These are phyloP conservation scores for Halenospora varia DNA, from an alignment of 495 filamentous ascomycete species.

Conservation along the genomic window DNA sequence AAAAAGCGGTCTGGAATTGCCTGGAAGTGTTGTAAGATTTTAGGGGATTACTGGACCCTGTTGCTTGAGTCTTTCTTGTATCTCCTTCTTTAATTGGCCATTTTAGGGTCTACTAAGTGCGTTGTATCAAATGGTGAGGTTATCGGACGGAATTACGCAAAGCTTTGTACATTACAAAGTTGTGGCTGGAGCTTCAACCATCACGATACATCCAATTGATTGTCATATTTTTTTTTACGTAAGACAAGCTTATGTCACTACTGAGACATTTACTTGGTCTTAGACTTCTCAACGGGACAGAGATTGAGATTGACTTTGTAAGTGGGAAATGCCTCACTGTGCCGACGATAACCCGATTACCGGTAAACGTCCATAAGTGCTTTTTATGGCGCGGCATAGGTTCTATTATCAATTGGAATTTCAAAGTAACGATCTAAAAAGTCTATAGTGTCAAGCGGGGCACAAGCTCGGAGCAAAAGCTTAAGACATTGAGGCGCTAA, in stretches of 20 bases:
- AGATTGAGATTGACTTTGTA: background rate
- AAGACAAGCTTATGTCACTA: background rate
- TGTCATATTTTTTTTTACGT: background rate
- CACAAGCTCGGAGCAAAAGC: no score
- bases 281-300: background rate
- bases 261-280: background rate
- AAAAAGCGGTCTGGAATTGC: slow-evolving; percentile 18
- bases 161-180: background rate
- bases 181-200: background rate
- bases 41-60: background rate
- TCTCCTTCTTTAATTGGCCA: background rate
- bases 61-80: background rate
- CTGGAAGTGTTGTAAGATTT: slow-evolving; percentile 17
- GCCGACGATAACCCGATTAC: background rate
- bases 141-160: background rate
- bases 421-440: no score
- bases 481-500: no score
- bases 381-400: no score
- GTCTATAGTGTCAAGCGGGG: no score
- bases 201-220: background rate
- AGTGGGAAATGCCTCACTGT: background rate
- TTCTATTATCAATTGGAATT: no score
- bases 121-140: background rate
- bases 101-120: background rate
- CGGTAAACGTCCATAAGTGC: no score